A percentile compares a stretch with the other conserved stretches of the same genome.
Conservation (phyloP, 176 grass and related monocot genomes). For the Zea luxurians region DNA sequence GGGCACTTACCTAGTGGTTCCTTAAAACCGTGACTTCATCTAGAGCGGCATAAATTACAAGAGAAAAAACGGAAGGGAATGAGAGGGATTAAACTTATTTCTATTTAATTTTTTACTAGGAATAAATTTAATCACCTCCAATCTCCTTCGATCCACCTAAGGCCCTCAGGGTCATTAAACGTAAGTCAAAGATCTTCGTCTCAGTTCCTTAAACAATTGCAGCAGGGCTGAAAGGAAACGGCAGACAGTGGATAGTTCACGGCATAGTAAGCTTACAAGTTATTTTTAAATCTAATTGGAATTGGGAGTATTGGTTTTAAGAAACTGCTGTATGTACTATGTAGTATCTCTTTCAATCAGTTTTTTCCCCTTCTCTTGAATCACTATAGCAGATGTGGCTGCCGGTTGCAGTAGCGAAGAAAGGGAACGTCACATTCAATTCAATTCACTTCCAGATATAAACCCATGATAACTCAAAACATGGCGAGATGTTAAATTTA, state of each 20-base stretch:
- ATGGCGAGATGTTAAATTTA: too few species aligned
- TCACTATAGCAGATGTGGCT: too few species aligned
- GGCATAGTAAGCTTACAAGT: neutral
- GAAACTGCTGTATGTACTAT: neutral
- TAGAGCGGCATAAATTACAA: neutral
- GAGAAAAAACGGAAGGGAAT: neutral
- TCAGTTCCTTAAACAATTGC: neutral
- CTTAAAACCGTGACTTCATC: neutral
- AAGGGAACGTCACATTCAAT: too few species aligned
- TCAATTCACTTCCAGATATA: too few species aligned
- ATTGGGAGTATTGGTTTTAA: neutral
- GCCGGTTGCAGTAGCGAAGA: too few species aligned
- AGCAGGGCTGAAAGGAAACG: neutral
- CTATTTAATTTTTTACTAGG: too few species aligned
- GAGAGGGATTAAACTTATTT: too few species aligned
- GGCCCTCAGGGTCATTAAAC: too few species aligned
- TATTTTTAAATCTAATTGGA: neutral
- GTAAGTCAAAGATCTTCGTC: constrained; percentile 4
- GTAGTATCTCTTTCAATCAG: neutral
- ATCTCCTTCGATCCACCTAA: too few species aligned
- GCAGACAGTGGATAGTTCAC: neutral
- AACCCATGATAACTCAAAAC: too few species aligned
- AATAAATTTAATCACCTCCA: too few species aligned
- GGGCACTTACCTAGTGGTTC: neutral
- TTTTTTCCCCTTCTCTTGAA: neutral